Conservation (phyloP, 257 asterid genomes). For the Lantana camara region DNA sequence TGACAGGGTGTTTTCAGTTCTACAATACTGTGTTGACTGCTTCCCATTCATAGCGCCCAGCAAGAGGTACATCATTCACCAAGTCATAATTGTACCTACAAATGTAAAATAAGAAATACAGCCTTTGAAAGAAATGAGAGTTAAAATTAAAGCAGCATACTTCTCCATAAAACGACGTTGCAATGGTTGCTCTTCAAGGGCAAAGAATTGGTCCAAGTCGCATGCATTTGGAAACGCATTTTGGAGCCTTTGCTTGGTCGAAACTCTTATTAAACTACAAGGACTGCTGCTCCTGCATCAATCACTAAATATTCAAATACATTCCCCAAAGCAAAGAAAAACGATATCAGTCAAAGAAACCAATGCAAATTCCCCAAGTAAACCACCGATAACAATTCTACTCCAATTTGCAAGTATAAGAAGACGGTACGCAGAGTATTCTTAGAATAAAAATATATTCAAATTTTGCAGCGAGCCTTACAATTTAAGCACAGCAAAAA, state of each 20-base stretch:
- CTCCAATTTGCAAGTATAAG: too few relatives aligned
- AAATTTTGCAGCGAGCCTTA: neutral
- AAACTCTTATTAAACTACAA: constrained; percentile 38
- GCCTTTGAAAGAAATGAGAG: too few relatives aligned
- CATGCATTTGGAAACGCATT: constrained; percentile 40
- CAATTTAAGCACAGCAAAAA: neutral
- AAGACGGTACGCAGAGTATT: too few relatives aligned
- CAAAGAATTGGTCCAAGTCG: constrained; percentile 71
- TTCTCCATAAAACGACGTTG: constrained; percentile 55
- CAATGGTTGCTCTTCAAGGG: constrained; percentile 48
- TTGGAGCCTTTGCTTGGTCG: constrained; percentile 27
- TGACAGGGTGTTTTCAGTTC: too few relatives aligned
- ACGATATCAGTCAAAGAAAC: neutral
- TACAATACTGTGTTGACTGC: constrained; percentile 17
- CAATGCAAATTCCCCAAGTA: constrained; percentile 12
- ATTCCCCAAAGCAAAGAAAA: neutral
- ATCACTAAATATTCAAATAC: neutral
- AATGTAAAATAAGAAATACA: neutral
- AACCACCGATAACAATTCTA: too few relatives aligned
- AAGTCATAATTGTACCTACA: constrained; percentile 71
- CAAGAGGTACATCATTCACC: constrained; percentile 50
- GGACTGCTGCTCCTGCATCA: constrained; percentile 59
- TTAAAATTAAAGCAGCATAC: constrained; percentile 31
- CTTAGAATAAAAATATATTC: neutral
- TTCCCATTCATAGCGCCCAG: constrained; percentile 80